Conservation (phyloP, 2,329 filamentous ascomycete genomes). For the Phialophora expanda region DNA sequence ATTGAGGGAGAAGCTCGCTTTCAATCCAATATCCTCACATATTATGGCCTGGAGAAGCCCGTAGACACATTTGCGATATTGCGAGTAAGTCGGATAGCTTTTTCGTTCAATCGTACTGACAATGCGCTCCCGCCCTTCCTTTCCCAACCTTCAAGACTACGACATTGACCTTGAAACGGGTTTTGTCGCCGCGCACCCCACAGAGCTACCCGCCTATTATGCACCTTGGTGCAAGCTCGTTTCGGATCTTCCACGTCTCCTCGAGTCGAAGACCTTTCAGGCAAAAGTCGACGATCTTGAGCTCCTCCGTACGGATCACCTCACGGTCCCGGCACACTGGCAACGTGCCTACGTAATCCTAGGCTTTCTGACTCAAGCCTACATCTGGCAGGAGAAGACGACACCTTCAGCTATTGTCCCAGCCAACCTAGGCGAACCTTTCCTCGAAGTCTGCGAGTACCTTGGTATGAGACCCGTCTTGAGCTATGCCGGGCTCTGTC, state of each 20-base stretch:
- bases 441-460: constrained; percentile 24
- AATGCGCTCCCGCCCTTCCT: constrained; percentile 7
- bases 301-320: constrained; percentile 11
- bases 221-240: constrained; percentile 21
- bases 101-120: not conserved
- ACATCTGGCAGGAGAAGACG: constrained; percentile 21
- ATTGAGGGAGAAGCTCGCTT: not conserved
- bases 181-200: constrained; percentile 14
- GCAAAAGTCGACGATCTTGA: constrained; percentile 7
- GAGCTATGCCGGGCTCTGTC: constrained; percentile 23
- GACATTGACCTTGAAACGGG: constrained; percentile 17
- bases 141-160: constrained; percentile 19
- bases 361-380: constrained; percentile 23
- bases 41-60: not conserved
- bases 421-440: constrained; percentile 19
- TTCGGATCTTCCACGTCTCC: constrained; percentile 17
- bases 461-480: constrained; percentile 26
- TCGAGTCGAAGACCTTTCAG: constrained; percentile 9
- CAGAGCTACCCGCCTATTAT: constrained; percentile 21
- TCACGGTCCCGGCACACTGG: constrained; percentile 15
- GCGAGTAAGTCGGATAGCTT: not conserved
- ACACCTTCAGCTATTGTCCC: constrained; percentile 18
- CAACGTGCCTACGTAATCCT: constrained; percentile 29
- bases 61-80: not conserved
- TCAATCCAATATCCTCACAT: not conserved